Conservation (phyloP, 2,329 filamentous ascomycete species). For the Monosporascus sp. region DNA sequence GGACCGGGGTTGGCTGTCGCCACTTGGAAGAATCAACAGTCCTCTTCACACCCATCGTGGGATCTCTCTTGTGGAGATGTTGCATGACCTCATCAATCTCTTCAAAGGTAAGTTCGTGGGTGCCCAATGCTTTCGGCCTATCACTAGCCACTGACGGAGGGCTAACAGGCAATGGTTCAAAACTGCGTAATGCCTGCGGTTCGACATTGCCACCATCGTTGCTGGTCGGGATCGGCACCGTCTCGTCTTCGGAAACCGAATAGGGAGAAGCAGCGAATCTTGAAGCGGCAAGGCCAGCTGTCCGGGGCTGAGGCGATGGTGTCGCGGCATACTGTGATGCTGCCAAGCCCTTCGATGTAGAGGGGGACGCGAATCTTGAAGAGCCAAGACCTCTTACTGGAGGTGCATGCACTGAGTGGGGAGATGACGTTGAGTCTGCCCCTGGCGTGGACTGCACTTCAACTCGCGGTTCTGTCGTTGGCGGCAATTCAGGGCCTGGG, state of each 20-base stretch:
- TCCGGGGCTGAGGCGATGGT: slow-evolving; percentile 37
- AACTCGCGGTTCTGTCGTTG: slow-evolving; percentile 2
- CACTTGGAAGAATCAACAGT: slow-evolving; percentile 42
- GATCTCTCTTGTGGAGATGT: slow-evolving; percentile 69
- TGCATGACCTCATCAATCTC: slow-evolving; percentile 93
- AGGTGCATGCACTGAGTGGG: slow-evolving; percentile 10
- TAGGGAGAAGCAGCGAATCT: slow-evolving; percentile 39
- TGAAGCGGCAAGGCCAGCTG: slow-evolving; percentile 38
- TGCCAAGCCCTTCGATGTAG: slow-evolving; percentile 34
- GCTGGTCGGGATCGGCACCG: slow-evolving; percentile 2
- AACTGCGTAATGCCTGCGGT: slow-evolving; percentile 26
- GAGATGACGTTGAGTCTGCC: slow-evolving; percentile 12
- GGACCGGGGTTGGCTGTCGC: slow-evolving; percentile 38
- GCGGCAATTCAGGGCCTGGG: slow-evolving; percentile 23
- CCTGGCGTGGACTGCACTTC: slow-evolving; percentile 10
- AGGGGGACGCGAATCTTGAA: slow-evolving; percentile 30
- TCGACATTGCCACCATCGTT: slow-evolving; percentile 8
- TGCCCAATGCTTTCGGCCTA: slow-evolving; percentile 17
- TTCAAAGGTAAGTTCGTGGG: slow-evolving; percentile 56
- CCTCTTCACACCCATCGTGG: slow-evolving; percentile 69
- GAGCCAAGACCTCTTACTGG: slow-evolving; percentile 20
- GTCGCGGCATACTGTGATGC: slow-evolving; percentile 43
- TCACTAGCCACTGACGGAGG: slow-evolving; percentile 21
- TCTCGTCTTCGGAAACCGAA: slow-evolving; percentile 22
- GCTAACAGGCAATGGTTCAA: slow-evolving; percentile 27